phyloP scores from a whole-genome alignment of 352 stramenopile genomes.

The Plasmopara viticola region DNA sequence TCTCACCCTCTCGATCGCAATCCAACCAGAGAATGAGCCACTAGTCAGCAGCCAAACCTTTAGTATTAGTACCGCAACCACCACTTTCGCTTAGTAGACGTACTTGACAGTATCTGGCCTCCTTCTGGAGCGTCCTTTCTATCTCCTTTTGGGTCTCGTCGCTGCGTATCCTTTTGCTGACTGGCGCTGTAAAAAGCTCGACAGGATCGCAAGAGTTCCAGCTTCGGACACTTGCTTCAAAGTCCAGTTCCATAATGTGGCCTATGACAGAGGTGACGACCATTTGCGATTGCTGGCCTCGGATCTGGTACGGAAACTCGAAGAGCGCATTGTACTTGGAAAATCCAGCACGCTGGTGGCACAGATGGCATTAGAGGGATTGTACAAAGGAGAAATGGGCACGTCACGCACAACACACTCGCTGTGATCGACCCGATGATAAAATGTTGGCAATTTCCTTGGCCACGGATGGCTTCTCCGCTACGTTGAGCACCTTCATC shows the following conservation, averaged over 20 bases:
- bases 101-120: constrained; percentile 74
- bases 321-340: constrained; percentile 90
- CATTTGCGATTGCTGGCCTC: constrained; percentile 84
- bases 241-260: constrained; percentile 98
- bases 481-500: constrained; percentile 95
- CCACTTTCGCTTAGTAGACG: neutral
- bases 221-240: constrained; percentile 77
- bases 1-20: constrained; percentile 99
- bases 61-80: neutral
- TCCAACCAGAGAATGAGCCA: constrained; percentile 97
- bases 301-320: constrained; percentile 87
- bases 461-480: constrained; percentile 99
- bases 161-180: constrained; percentile 75
- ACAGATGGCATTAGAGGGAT: constrained; percentile 2
- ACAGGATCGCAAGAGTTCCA: constrained; percentile 92
- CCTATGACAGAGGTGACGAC: constrained; percentile 95
- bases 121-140: constrained; percentile 86
- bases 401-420: constrained; percentile 33
- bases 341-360: constrained; percentile 45
- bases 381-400: neutral
- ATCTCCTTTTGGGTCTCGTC: constrained; percentile 87
- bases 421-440: constrained; percentile 47
- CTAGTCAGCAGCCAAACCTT: constrained; percentile 20
- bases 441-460: constrained; percentile 96
- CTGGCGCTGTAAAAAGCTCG: constrained; percentile 90